Base-by-base conservation (phyloP, 2,329 filamentous ascomycete genomes). In the Myotisia sp. region DNA sequence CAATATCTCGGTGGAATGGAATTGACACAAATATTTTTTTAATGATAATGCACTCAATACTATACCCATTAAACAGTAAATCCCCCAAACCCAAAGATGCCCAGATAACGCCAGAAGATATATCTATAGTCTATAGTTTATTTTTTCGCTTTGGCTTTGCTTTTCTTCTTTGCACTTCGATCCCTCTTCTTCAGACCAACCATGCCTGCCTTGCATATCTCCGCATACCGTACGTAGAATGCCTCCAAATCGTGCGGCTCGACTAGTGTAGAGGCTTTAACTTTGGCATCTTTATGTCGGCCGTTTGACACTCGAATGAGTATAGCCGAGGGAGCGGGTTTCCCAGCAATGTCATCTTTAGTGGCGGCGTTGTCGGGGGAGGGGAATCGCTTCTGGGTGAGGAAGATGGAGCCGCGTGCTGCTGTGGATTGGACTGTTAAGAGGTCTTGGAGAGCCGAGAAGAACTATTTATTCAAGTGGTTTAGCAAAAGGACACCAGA, bases 191-290 rank as follows among this genome's bases (percentile, higher is more conserved):
- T 95, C 60, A 98, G 54, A 5, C 78, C 76, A 31, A 71, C 68
- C 85, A 95, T 94, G 4, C 85, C 84, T 0, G 69, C 64, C 64
- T 92, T 94, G 61, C 86, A 94, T 3, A 85, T 69, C 46, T 95
- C 90, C 14, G 85, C 86, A 62, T 95, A 98, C 33, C 73, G 69
- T 19, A 65, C 62, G 55, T 85, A 98, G 52, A 98, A 98, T 0
- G 56, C 63, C 35, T 92, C 85, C 7, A 95, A 56, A 4, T 79
- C 73, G 38, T 77, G 72, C 1, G 79, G 73, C 36, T 79, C 68
- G 1, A 95, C 85, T 0, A 93, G 58, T 0, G 90, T 95, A 2
- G 82, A 83, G 17, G 94, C 53, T 56, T 86, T 92, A 45, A 81
- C 59, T 48, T 74, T 76, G 44, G 78, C 76, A 37, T 67, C 55